Conservation (phyloP, 1,284 basidiomycete species). For the Mycosarcoma maydis region DNA sequence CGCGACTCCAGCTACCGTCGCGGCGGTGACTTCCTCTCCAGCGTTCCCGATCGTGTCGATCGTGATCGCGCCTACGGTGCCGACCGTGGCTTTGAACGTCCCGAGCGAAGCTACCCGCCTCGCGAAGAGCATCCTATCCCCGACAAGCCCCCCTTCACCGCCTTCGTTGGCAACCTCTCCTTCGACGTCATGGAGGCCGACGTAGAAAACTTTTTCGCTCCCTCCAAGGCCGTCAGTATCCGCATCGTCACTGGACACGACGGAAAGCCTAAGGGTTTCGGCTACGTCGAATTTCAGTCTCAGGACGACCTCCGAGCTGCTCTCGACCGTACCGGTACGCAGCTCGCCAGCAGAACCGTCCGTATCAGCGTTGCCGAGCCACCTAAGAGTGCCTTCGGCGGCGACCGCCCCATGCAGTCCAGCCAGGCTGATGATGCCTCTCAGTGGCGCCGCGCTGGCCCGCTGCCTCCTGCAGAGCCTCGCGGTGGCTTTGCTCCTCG, state of each 20-base stretch:
- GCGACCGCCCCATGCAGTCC: conserved; percentile 47
- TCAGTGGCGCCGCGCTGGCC: conserved; percentile 88
- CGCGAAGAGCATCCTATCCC: conserved; percentile 94
- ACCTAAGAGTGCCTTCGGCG: conserved; percentile 68
- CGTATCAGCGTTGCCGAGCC: conserved; percentile 95
- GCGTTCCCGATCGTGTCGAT: conserved; percentile 54
- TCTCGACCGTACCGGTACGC: conserved; percentile 54
- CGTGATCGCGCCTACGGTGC: conserved; percentile 26
- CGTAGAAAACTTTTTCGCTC: conserved; percentile 75
- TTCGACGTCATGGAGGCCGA: conserved; percentile 90
- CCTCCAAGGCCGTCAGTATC: conserved; percentile 75
- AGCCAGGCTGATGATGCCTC: conserved; percentile 69
- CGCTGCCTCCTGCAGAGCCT: conserved; percentile 70
- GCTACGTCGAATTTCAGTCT: conserved; percentile 91
- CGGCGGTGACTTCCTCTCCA: conserved; percentile 53
- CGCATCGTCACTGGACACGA: conserved; percentile 88
- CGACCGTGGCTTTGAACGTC: conserved; percentile 46
- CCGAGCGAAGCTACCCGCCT: conserved; percentile 60
- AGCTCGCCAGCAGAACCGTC: conserved; percentile 80
- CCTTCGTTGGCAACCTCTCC: conserved; percentile 92
- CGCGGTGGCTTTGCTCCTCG: conserved; percentile 47
- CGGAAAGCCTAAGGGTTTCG: conserved; percentile 96
- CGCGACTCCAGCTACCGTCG: conserved; percentile 42
- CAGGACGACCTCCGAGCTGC: conserved; percentile 85
- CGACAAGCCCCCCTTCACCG: conserved; percentile 92